Percentiles rank a stretch among this genome's conserved stretches.
phyloP scores from a whole-genome alignment of 2,329 filamentous ascomycete species.

The Ceratocystis huliohia region DNA sequence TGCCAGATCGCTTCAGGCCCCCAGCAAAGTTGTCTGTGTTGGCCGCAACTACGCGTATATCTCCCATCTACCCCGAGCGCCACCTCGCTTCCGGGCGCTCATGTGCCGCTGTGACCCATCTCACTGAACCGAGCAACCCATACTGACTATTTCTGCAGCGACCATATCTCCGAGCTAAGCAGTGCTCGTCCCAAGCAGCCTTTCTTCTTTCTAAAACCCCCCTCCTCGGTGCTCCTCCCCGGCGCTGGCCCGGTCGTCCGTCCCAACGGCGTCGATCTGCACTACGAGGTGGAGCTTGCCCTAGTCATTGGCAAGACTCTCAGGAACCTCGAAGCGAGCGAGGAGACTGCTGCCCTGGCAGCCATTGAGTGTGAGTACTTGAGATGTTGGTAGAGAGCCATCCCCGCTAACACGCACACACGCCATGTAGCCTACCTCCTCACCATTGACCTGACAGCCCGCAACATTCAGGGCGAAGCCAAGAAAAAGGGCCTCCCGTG shows the following conservation, averaged over 20 bases:
- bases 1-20: slow-evolving; percentile 39
- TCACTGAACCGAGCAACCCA: background rate
- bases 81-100: slow-evolving; percentile 19
- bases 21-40: slow-evolving; percentile 78
- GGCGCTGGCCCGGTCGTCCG: slow-evolving; percentile 66
- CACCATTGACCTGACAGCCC: slow-evolving; percentile 92
- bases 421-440: slow-evolving; percentile 59
- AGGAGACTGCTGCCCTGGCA: slow-evolving; percentile 63
- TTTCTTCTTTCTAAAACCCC: slow-evolving; percentile 97
- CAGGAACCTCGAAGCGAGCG: slow-evolving; percentile 60
- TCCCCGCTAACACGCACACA: background rate
- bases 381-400: background rate
- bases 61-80: slow-evolving; percentile 2
- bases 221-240: slow-evolving; percentile 71
- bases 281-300: slow-evolving; percentile 92
- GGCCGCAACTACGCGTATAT: slow-evolving; percentile 89
- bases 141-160: slow-evolving; percentile 37
- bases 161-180: slow-evolving; percentile 87
- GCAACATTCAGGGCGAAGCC: slow-evolving; percentile 89
- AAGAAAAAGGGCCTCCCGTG: slow-evolving; percentile 95
- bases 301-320: slow-evolving; percentile 75
- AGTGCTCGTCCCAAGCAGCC: slow-evolving; percentile 81
- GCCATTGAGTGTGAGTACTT: slow-evolving; percentile 57
- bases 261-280: slow-evolving; percentile 70
- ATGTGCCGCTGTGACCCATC: slow-evolving; percentile 13